phyloP scores from a whole-genome alignment of 108 stramenopile species.

The Cyclotella baltica region DNA sequence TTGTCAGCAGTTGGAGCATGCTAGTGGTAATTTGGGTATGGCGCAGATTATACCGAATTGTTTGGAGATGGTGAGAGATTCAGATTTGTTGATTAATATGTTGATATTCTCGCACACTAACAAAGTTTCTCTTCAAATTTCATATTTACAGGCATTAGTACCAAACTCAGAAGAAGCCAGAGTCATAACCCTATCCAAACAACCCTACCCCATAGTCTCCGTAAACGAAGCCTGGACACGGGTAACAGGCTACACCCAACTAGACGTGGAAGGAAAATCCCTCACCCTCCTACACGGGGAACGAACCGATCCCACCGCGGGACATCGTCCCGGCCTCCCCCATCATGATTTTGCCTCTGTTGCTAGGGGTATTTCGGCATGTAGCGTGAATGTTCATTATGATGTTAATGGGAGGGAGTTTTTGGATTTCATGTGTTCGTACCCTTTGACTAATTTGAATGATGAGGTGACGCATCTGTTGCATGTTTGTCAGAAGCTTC shows the following conservation, averaged over 20 bases:
- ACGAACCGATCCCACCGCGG: conserved; percentile 44
- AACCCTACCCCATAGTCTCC: conserved; percentile 75
- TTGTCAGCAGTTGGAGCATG: conserved; percentile 86
- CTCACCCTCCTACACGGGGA: conserved; percentile 65
- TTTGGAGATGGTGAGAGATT: conserved; percentile 77
- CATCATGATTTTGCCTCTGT: conserved; percentile 62
- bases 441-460: conserved; percentile 71
- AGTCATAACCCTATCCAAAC: conserved; percentile 77
- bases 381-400: conserved; percentile 72
- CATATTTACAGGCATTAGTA: conserved; percentile 57
- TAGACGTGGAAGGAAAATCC: conserved; percentile 77
- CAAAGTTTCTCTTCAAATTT: neutral
- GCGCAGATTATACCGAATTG: conserved; percentile 85
- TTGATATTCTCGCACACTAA: neutral
- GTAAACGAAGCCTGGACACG: conserved; percentile 81
- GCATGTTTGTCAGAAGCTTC: conserved; percentile 24
- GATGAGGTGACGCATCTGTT: conserved; percentile 28
- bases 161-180: conserved; percentile 73
- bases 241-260: conserved; percentile 75
- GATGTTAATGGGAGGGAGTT: conserved; percentile 70
- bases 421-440: conserved; percentile 80
- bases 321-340: conserved; percentile 40
- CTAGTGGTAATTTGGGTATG: conserved; percentile 71
- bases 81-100: neutral
- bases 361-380: conserved; percentile 58